phyloP scores from a whole-genome alignment of 345 rosid genomes.

The Gynandropsis gynandra region DNA sequence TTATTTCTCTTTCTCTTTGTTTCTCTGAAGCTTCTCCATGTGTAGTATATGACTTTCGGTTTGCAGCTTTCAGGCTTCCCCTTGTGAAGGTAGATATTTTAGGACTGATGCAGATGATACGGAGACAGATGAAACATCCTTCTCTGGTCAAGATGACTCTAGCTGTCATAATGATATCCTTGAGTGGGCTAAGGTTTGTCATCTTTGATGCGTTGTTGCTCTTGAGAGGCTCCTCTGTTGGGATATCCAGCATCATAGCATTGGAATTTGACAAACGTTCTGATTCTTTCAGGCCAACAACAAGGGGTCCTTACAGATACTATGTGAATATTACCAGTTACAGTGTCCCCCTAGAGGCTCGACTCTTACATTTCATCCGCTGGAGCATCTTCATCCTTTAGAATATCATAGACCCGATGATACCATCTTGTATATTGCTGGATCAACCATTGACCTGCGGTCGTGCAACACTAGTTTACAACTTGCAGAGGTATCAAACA shows the following conservation, averaged over 20 bases:
- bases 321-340: slow-evolving; percentile 65
- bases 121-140: slow-evolving; percentile 74
- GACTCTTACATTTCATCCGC: slow-evolving; percentile 65
- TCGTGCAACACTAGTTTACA: slow-evolving; percentile 69
- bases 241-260: slow-evolving; percentile 8
- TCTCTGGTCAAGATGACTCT: slow-evolving; percentile 81
- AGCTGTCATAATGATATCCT: slow-evolving; percentile 60
- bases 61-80: slow-evolving; percentile 73
- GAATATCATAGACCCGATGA: slow-evolving; percentile 69
- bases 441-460: slow-evolving; percentile 58
- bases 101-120: slow-evolving; percentile 62
- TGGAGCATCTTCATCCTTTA: slow-evolving; percentile 84
- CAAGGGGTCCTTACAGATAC: slow-evolving; percentile 70
- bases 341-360: slow-evolving; percentile 69
- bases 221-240: slow-evolving; percentile 7
- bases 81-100: slow-evolving; percentile 55
- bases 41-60: slow-evolving; percentile 12
- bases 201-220: slow-evolving; percentile 5
- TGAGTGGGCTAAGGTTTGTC: slow-evolving; percentile 89
- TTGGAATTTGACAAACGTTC: slow-evolving; percentile 3
- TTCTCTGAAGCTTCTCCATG: neutral
- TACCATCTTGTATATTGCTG: slow-evolving; percentile 46
- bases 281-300: slow-evolving; percentile 52
- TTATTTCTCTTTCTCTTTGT: neutral
- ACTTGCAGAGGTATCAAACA: slow-evolving; percentile 56